These are phyloP conservation scores for Lepiota venenata DNA, from an alignment of 768 basidiomycete species.

Conservation along the genomic window DNA sequence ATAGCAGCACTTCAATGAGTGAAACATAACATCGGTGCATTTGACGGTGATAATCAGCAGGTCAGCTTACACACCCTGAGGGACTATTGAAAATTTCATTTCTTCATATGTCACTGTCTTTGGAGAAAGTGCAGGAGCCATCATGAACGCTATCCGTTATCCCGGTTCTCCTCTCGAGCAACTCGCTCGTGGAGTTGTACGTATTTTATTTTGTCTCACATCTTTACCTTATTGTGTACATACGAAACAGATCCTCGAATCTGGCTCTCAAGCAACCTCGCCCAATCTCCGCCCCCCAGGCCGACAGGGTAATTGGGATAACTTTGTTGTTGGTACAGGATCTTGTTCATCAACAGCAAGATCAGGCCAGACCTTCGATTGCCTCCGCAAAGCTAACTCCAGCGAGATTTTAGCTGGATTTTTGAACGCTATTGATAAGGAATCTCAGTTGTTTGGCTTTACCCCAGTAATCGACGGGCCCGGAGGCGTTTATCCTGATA, in stretches of 20 bases:
- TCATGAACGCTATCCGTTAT: slow-evolving; percentile 35
- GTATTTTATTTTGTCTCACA: background rate
- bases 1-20: slow-evolving; percentile 49
- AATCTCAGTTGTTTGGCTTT: slow-evolving; percentile 24
- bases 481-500: slow-evolving; percentile 34
- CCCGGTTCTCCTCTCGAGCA: slow-evolving; percentile 29
- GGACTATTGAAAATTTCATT: background rate
- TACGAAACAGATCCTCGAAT: slow-evolving; percentile 38
- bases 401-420: slow-evolving; percentile 22
- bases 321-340: slow-evolving; percentile 33
- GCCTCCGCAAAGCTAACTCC: slow-evolving; percentile 22
- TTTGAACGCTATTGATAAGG: slow-evolving; percentile 12
- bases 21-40: slow-evolving; percentile 52
- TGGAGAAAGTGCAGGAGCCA: slow-evolving; percentile 57
- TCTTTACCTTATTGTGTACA: background rate
- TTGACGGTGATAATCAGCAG: slow-evolving; percentile 51
- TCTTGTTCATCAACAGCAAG: slow-evolving; percentile 25
- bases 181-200: slow-evolving; percentile 31
- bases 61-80: slow-evolving; percentile 7
- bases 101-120: slow-evolving; percentile 41
- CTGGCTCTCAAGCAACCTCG: slow-evolving; percentile 33
- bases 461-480: slow-evolving; percentile 39
- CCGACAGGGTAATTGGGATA: slow-evolving; percentile 33
- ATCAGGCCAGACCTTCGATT: slow-evolving; percentile 31
- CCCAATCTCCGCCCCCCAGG: slow-evolving; percentile 26